phyloP scores from a whole-genome alignment of 768 basidiomycete species.

The Myochromella boudieri region DNA sequence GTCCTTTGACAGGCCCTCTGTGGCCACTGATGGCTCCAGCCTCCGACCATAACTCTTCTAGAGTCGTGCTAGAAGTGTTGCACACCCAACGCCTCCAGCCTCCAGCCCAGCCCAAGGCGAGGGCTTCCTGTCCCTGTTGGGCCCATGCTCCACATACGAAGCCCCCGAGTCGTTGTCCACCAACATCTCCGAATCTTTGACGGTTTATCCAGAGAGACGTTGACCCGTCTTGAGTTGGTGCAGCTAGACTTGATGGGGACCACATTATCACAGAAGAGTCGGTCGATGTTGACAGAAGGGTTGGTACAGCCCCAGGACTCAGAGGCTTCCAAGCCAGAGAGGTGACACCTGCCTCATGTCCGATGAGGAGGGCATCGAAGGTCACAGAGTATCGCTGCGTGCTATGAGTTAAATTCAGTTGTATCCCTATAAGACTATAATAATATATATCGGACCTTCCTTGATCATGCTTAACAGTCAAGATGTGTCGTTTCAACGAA shows the following conservation, averaged over 20 bases:
- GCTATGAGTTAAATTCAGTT: conserved; percentile 20
- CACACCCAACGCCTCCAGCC: conserved; percentile 89
- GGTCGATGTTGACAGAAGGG: conserved; percentile 88
- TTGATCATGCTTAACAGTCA: conserved; percentile 57
- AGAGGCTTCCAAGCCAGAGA: conserved; percentile 79
- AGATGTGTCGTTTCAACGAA: conserved; percentile 81
- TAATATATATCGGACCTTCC: conserved; percentile 32
- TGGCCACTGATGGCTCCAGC: conserved; percentile 85
- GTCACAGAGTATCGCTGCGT: conserved; percentile 69
- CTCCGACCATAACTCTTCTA: conserved; percentile 67
- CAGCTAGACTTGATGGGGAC: conserved; percentile 66
- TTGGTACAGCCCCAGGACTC: conserved; percentile 30
- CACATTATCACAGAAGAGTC: conserved; percentile 96
- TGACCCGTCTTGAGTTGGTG: conserved; percentile 32
- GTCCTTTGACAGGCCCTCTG: conserved; percentile 70
- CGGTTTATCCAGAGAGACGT: conserved; percentile 86
- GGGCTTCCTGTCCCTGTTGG: conserved; percentile 53
- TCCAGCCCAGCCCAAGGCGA: conserved; percentile 94
- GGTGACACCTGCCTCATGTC: conserved; percentile 94
- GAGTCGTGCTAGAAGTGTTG: conserved; percentile 17
- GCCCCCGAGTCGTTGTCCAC: conserved; percentile 87
- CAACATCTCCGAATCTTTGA: conserved; percentile 92
- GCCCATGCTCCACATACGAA: conserved; percentile 93
- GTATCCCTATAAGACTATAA: no score
- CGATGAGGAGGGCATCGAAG: conserved; percentile 91